Base-by-base conservation (phyloP, 495 filamentous ascomycete genomes). In the Daldinia concentrica region DNA sequence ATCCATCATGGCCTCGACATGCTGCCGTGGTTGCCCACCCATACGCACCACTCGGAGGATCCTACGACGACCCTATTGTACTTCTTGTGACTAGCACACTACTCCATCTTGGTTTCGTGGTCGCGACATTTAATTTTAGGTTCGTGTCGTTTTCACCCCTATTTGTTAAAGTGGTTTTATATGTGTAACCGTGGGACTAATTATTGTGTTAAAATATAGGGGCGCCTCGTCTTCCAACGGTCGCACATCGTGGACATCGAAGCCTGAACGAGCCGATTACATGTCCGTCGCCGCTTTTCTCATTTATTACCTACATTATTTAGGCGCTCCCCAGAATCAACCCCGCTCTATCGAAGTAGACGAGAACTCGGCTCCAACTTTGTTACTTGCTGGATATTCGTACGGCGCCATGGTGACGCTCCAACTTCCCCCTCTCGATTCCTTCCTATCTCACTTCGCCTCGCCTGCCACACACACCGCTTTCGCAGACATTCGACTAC, bases 61-160 rank as follows among this genome's bases (percentile, higher is more conserved):
- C 83, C 81, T 95, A 89, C 77, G 91, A 98, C 76, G 93, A 98
- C 70, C 85, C 86, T 0, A 84, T 96, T 22, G 92, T 99, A 14
- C 80, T 86, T 32, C 80, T 87, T 24, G 77, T 92, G 12, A 87
- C 86, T 1, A 77, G 78, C 2, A 89, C 90, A 61, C 82, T 97
- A 26, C 77, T 97, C 6, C 78, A 83, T 4, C 74, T 82, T 26
- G 93, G 92, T 17, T 95, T 86, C 73, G 78, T 96, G 2, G 92
- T 98, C 17, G 91, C 85, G 6, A 97, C 93, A 1, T 98, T 98
- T 78, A 98, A 99, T 75, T 97, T 98, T 72, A 88, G 94, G 94
- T 97, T 79, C 19, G 75, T 66, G 51, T 58, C 6, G 4, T 62
- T 30, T 22, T 6, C n/a, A 30, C 22, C 9, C 15, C 12, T 9